Base-by-base conservation (phyloP, 106 monocot genomes). In the Phalaenopsis aphrodite region DNA sequence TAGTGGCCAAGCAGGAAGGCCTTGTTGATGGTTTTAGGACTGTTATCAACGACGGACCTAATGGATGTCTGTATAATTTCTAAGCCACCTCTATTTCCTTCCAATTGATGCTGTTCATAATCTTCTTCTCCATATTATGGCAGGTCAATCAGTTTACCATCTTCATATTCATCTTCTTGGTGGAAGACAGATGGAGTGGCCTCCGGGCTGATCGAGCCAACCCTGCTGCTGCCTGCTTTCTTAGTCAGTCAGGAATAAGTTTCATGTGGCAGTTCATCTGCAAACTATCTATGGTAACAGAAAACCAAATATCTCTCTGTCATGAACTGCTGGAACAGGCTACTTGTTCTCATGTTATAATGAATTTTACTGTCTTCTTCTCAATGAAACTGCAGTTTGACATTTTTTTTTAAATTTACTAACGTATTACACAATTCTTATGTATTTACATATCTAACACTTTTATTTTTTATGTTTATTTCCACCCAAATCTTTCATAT, bases 111-210 rank as follows among this genome's bases (percentile, higher is more conserved):
- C 38, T 66, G 16, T 43, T 46, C 14, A 24, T 24, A 10, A 2
- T 49, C 30, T 21, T 17, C 14, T 42, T 21, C 16, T 68, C 57
- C 2, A 79, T 82, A 78, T 72, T 72, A 45, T 74, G 38, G 42
- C 86, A 93, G 96, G 96, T 79, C 96, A 96, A 90, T 96, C 96
- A 65, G 93, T 96, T 57, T 96, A 90, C 81, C 96, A 93, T 84
- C 87, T 96, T 56, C 96, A 96, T 83, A 66, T 97, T 72, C 96
- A 97, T 90, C 81, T 97, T 80, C 80, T 97, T 49, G 96, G 96
- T 1, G 93, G 96, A 61, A 83, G 96, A 69, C 96, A 97, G 82
- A 92, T 97, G 96, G 86, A 92, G 67, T 97, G 96, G 96, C 93
- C 96, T 16, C 92, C 96, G 2, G 96, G 96, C 69, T 97, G 82